Percentiles rank a stretch among this genome's conserved stretches.
Conservation (phyloP, 768 basidiomycete genomes). For the Tylopilus plumbeoviolaceoides region DNA sequence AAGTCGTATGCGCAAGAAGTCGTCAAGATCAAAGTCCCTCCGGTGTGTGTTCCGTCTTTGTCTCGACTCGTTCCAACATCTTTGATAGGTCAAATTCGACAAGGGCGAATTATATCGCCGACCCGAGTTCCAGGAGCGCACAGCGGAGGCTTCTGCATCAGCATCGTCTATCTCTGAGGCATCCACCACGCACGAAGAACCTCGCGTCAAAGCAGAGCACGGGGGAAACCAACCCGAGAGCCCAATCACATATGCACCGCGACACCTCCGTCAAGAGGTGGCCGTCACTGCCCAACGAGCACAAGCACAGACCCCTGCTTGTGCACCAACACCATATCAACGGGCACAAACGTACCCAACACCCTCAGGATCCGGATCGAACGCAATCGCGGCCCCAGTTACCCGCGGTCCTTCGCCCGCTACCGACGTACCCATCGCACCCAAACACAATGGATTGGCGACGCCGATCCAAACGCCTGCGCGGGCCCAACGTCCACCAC, state of each 20-base stretch:
- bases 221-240: slow-evolving; percentile 7
- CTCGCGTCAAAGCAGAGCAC: slow-evolving; percentile 19
- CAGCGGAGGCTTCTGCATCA: slow-evolving; percentile 21
- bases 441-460: slow-evolving; percentile 22
- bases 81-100: slow-evolving; percentile 52
- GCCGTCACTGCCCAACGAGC: slow-evolving; percentile 6
- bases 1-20: slow-evolving; percentile 84
- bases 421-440: background rate
- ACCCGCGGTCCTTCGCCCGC: background rate
- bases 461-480: slow-evolving; percentile 35
- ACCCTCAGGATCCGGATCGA: background rate
- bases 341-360: background rate
- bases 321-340: background rate
- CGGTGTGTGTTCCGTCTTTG: slow-evolving; percentile 45
- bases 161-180: background rate
- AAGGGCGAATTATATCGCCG: slow-evolving; percentile 62
- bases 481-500: slow-evolving; percentile 29
- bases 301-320: slow-evolving; percentile 1
- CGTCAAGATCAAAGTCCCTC: slow-evolving; percentile 78
- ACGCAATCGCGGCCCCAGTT: background rate
- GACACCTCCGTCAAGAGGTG: slow-evolving; percentile 35
- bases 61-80: background rate
- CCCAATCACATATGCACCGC: slow-evolving; percentile 35
- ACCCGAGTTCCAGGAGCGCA: slow-evolving; percentile 59
- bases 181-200: background rate